Conservation (phyloP, 352 stramenopile genomes). For the Halophytophthora polymorphica region DNA sequence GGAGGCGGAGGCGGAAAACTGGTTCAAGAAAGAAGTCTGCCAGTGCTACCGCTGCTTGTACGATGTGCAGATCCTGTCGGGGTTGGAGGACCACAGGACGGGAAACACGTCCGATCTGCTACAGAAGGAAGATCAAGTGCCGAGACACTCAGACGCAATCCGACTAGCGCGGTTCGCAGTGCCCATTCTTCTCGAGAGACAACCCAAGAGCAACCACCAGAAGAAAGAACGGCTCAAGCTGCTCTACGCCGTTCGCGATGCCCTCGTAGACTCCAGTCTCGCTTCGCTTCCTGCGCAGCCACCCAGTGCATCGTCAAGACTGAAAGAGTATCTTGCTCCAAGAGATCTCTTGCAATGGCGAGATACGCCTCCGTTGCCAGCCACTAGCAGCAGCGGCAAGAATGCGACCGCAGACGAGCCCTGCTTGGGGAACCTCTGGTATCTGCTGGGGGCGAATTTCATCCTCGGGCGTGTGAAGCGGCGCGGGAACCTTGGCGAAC, state of each 20-base stretch:
- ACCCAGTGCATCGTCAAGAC: slow-evolving; percentile 7
- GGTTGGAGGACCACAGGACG: slow-evolving; percentile 58
- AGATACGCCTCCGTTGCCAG: slow-evolving; percentile 9
- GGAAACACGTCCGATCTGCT: slow-evolving; percentile 36
- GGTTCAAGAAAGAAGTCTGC: slow-evolving; percentile 48
- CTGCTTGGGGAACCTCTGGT: slow-evolving; percentile 65
- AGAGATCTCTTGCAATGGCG: slow-evolving; percentile 32
- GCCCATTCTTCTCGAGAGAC: slow-evolving; percentile 49
- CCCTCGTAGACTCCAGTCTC: slow-evolving; percentile 27
- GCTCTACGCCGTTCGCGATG: slow-evolving; percentile 49
- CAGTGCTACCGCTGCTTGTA: slow-evolving; percentile 79
- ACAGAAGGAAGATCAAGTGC: slow-evolving; percentile 13
- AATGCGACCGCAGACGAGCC: slow-evolving; percentile 17
- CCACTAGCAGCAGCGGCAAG: neutral
- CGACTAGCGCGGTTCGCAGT: slow-evolving; percentile 51
- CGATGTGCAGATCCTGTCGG: slow-evolving; percentile 61
- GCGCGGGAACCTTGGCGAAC: slow-evolving; percentile 50
- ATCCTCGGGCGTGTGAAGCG: slow-evolving; percentile 58
- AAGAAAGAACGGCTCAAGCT: slow-evolving; percentile 77
- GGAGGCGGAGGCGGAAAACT: slow-evolving; percentile 14
- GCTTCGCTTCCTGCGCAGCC: slow-evolving; percentile 16
- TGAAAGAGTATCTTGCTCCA: slow-evolving; percentile 37
- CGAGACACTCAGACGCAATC: slow-evolving; percentile 27
- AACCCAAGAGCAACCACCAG: slow-evolving; percentile 61
- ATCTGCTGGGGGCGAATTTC: slow-evolving; percentile 68